These are phyloP conservation scores for Stropharia rugosoannulata DNA, from an alignment of 768 basidiomycete species.

Conservation along the genomic window DNA sequence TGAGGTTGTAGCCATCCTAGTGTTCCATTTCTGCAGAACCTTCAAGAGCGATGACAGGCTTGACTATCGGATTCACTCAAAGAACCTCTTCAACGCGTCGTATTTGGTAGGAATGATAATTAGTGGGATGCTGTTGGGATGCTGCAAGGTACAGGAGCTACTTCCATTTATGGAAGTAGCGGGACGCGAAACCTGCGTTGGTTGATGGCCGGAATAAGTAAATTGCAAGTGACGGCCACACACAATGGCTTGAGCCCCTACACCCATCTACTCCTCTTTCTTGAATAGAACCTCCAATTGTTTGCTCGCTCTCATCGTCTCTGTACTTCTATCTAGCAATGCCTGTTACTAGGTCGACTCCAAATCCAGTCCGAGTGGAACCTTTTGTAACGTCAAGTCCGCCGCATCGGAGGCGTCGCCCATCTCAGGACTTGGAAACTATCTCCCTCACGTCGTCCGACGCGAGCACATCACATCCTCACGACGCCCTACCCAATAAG, in stretches of 20 bases:
- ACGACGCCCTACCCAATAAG: neutral
- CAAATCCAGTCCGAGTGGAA: slow-evolving; percentile 13
- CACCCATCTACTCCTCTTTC: neutral
- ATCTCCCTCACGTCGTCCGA: slow-evolving; percentile 35
- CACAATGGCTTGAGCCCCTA: neutral
- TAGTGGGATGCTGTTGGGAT: too few relatives aligned
- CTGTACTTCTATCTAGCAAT: slow-evolving; percentile 16
- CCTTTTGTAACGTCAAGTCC: slow-evolving; percentile 15
- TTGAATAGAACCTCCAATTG: neutral
- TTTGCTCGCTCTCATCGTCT: slow-evolving; percentile 2
- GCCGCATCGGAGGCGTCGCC: slow-evolving; percentile 2
- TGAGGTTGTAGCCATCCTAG: too few relatives aligned
- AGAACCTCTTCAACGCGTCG: too few relatives aligned
- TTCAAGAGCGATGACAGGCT: too few relatives aligned
- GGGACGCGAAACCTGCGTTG: neutral
- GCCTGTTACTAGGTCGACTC: slow-evolving; percentile 28
- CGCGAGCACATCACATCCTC: slow-evolving; percentile 15
- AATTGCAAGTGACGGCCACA: slow-evolving; percentile 5
- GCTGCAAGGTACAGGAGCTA: too few relatives aligned
- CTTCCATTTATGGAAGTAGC: neutral
- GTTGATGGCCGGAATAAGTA: slow-evolving; percentile 5
- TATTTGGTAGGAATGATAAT: too few relatives aligned
- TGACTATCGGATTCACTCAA: too few relatives aligned
- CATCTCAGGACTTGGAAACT: slow-evolving; percentile 10
- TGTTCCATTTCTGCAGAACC: too few relatives aligned